These are phyloP conservation scores for Umbelopsis ramanniana DNA, from an alignment of 192 early-diverging fungal genomes.

Conservation along the genomic window DNA sequence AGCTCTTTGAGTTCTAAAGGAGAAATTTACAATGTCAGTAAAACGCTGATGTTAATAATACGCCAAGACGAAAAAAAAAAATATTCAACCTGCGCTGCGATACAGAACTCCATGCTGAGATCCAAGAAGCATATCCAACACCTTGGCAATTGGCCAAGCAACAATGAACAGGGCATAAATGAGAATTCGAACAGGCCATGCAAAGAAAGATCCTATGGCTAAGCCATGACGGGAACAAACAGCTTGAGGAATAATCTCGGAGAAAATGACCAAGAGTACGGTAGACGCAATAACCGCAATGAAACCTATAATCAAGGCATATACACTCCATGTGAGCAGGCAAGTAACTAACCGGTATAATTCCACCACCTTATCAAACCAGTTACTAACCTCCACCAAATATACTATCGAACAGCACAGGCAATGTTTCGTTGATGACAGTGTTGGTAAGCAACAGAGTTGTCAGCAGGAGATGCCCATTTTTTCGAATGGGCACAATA, in stretches of 20 bases:
- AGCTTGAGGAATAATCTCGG: slow-evolving; percentile 94
- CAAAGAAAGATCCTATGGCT: slow-evolving; percentile 87
- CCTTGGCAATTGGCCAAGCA: slow-evolving; percentile 84
- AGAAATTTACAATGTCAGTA: neutral
- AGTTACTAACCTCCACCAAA: slow-evolving; percentile 57
- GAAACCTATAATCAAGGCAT: slow-evolving; percentile 47
- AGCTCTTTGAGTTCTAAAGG: slow-evolving; percentile 65
- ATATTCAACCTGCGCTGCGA: slow-evolving; percentile 12
- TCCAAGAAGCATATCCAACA: slow-evolving; percentile 85
- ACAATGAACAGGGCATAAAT: slow-evolving; percentile 60
- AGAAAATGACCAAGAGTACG: slow-evolving; percentile 85
- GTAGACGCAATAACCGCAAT: slow-evolving; percentile 86
- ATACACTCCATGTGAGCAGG: too few species aligned
- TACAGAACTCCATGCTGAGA: slow-evolving; percentile 17
- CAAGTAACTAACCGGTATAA: too few species aligned
- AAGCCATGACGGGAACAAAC: slow-evolving; percentile 89
- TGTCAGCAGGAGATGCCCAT: slow-evolving; percentile 86
- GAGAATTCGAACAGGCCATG: slow-evolving; percentile 65
- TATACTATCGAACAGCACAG: slow-evolving; percentile 74
- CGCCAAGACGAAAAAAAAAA: neutral
- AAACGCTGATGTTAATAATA: neutral
- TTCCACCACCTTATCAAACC: too few species aligned
- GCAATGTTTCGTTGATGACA: slow-evolving; percentile 89
- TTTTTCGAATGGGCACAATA: slow-evolving; percentile 88
- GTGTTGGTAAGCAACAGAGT: slow-evolving; percentile 90